A percentile compares a stretch with the other conserved stretches of the same genome.
Conservation (phyloP, 805 yeast genomes). For the Yarrowia porcina region DNA sequence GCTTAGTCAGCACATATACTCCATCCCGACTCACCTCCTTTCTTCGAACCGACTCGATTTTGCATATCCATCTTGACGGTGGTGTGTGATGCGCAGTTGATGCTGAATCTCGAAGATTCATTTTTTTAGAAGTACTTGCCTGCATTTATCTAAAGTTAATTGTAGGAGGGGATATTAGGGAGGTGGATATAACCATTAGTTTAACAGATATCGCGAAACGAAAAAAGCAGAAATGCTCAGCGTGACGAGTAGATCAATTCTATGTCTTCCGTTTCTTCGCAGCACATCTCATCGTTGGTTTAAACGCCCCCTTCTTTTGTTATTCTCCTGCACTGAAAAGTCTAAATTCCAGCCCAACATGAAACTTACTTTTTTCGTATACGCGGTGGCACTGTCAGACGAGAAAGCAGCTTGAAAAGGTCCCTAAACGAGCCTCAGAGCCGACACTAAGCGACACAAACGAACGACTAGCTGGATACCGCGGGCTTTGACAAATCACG, state of each 20-base stretch:
- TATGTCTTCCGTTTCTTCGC: too few relatives aligned
- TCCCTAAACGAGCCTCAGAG: too few relatives aligned
- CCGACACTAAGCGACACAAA: too few relatives aligned
- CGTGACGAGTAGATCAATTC: too few relatives aligned
- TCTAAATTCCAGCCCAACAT: not conserved
- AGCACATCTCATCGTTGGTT: too few relatives aligned
- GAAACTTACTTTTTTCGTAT: not conserved
- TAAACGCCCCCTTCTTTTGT: not conserved
- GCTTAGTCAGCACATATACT: not conserved
- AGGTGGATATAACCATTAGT: too few relatives aligned
- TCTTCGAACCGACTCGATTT: slow-evolving; percentile 83
- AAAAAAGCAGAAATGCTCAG: too few relatives aligned
- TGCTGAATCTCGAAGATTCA: not conserved
- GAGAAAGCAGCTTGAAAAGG: too few relatives aligned
- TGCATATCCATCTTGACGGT: slow-evolving; percentile 72
- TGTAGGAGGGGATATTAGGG: not conserved
- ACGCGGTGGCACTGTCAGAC: not conserved
- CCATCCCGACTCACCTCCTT: slow-evolving; percentile 47
- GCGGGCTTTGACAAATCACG: too few relatives aligned
- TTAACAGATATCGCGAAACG: too few relatives aligned
- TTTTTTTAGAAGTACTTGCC: not conserved
- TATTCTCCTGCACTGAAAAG: not conserved
- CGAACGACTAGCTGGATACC: too few relatives aligned
- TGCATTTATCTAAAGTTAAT: not conserved
- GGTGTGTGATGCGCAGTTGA: not conserved